Conservation (phyloP, 768 basidiomycete genomes). For the Pisolithus sp. region DNA sequence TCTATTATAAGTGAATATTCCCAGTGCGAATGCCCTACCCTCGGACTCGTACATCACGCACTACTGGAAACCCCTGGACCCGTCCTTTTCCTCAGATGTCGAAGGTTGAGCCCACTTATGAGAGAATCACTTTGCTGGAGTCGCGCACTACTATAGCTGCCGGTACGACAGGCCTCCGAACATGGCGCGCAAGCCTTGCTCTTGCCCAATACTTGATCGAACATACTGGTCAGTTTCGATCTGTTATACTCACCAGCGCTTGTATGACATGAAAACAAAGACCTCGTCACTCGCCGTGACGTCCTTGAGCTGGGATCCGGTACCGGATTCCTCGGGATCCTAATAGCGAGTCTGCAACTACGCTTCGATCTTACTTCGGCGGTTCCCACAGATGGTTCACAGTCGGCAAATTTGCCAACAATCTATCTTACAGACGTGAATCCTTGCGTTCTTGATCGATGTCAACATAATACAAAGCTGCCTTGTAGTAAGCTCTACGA, state of each 20-base stretch:
- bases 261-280: neutral
- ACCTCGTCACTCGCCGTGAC: constrained; percentile 25
- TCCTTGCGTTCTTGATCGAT: constrained; percentile 54
- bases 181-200: constrained; percentile 69
- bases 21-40: constrained; percentile 23
- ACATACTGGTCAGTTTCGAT: constrained; percentile 43
- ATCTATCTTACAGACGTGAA: constrained; percentile 63
- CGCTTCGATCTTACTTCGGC: neutral
- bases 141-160: constrained; percentile 67
- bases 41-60: constrained; percentile 56
- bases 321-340: constrained; percentile 65
- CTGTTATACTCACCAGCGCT: neutral
- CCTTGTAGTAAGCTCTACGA: constrained; percentile 55
- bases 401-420: constrained; percentile 3
- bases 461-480: constrained; percentile 52
- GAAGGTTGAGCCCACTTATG: constrained; percentile 18
- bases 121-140: constrained; percentile 58
- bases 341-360: constrained; percentile 53
- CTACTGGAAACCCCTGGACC: constrained; percentile 41
- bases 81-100: neutral
- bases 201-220: constrained; percentile 55
- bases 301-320: constrained; percentile 76
- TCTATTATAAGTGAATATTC: neutral
- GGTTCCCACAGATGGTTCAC: neutral
- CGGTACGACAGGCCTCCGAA: constrained; percentile 75